These are phyloP conservation scores for Actinomortierella wolfii DNA, from an alignment of 371 early-diverging fungal genomes.

Conservation along the genomic window DNA sequence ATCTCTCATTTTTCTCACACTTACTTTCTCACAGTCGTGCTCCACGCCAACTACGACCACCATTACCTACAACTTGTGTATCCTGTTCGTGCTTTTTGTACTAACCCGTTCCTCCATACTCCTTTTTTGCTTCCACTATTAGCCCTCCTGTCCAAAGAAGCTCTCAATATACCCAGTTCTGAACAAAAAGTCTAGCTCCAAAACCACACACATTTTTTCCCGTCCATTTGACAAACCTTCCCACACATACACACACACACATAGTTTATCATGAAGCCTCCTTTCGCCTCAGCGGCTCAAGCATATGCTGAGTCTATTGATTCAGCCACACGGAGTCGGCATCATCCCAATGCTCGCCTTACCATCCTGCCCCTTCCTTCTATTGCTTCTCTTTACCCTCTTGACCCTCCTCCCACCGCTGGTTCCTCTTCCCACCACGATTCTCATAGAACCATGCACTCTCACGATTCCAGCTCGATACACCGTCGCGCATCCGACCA, in stretches of 20 bases:
- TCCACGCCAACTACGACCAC: slow-evolving; percentile 1
- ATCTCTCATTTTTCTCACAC: background rate
- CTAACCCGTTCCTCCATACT: slow-evolving; percentile 1
- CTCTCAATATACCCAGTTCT: too few species aligned
- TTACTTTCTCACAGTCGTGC: slow-evolving; percentile 3
- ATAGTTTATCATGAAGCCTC: slow-evolving; percentile 29
- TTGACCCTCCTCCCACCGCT: slow-evolving; percentile 18
- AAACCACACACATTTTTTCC: background rate
- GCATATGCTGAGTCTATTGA: slow-evolving; percentile 46
- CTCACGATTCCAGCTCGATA: slow-evolving; percentile 3
- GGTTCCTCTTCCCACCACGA: slow-evolving; percentile 18
- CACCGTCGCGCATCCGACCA: slow-evolving; percentile 26
- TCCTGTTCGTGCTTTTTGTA: slow-evolving; percentile 2
- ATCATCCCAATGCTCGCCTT: slow-evolving; percentile 44
- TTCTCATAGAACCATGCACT: slow-evolving; percentile 3
- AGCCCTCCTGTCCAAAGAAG: background rate
- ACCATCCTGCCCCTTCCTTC: slow-evolving; percentile 46
- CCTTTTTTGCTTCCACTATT: background rate
- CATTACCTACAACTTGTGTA: background rate
- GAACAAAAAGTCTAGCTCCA: background rate
- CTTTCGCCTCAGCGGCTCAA: slow-evolving; percentile 44
- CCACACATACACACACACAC: background rate
- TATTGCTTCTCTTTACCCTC: slow-evolving; percentile 39
- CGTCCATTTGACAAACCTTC: background rate
- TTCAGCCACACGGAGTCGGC: slow-evolving; percentile 42